Evolutionary conservation across 495 filamentous ascomycete genomes (phyloP).

Genomic region (Endocarpon pusillum): DNA sequence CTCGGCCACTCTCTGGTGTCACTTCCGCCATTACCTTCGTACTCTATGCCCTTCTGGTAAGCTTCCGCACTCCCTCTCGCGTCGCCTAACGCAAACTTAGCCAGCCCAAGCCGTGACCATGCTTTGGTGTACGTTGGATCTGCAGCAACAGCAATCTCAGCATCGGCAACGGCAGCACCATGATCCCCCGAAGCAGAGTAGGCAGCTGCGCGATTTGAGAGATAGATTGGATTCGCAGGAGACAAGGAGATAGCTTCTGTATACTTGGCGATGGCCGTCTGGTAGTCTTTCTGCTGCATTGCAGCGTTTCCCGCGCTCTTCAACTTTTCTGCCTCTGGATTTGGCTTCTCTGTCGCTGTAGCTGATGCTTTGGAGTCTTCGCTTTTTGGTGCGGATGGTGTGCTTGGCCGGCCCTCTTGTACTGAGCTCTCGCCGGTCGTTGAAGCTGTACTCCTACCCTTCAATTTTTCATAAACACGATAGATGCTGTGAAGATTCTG

Average conservation of each 20-base stretch:
- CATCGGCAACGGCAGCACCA: slow-evolving; percentile 63
- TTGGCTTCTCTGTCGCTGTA: slow-evolving; percentile 12
- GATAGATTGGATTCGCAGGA: slow-evolving; percentile 84
- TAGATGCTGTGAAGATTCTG: slow-evolving; percentile 84
- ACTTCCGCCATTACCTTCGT: slow-evolving; percentile 79
- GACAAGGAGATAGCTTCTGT: slow-evolving; percentile 62
- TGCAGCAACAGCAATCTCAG: slow-evolving; percentile 66
- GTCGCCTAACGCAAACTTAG: slow-evolving; percentile 78
- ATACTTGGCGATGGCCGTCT: slow-evolving; percentile 64
- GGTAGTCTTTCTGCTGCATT: slow-evolving; percentile 84
- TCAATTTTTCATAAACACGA: slow-evolving; percentile 88
- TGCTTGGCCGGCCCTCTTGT: slow-evolving; percentile 11
- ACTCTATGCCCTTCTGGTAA: slow-evolving; percentile 81
- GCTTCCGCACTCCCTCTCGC: slow-evolving; percentile 85
- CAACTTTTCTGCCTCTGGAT: slow-evolving; percentile 60
- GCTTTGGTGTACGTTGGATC: slow-evolving; percentile 94
- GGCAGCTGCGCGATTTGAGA: slow-evolving; percentile 91
- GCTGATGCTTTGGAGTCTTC: slow-evolving; percentile 6
- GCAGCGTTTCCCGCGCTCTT: slow-evolving; percentile 88
- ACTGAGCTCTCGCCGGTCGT: slow-evolving; percentile 13
- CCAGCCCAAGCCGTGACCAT: slow-evolving; percentile 82
- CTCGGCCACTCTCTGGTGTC: slow-evolving; percentile 55
- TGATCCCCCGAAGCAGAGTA: slow-evolving; percentile 69
- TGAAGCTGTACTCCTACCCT: slow-evolving; percentile 38
- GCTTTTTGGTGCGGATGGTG: slow-evolving; percentile 12